phyloP scores from a whole-genome alignment of 805 yeast species.

The Cyberlindnera nakhonratchasimensis region DNA sequence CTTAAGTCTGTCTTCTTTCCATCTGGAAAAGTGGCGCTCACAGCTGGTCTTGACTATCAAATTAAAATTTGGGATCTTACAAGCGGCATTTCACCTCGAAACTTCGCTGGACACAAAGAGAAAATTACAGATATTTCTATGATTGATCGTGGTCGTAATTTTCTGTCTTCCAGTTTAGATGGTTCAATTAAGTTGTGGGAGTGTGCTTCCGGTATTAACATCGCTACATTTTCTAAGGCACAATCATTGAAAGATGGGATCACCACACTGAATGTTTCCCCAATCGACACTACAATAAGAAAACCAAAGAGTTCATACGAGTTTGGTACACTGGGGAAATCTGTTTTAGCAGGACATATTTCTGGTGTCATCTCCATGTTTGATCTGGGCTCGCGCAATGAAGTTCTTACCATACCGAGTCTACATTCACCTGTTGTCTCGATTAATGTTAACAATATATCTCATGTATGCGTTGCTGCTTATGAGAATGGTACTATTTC shows the following conservation, averaged over 20 bases:
- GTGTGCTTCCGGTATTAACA: constrained; percentile 49
- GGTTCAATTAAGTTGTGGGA: constrained; percentile 67
- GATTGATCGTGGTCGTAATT: constrained; percentile 65
- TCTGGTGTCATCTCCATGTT: constrained; percentile 38
- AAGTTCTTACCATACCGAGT: constrained; percentile 27
- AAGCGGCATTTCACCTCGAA: constrained; percentile 47
- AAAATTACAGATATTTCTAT: constrained; percentile 47
- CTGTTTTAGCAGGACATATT: constrained; percentile 40
- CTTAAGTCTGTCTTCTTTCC: constrained; percentile 52
- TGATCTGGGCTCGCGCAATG: constrained; percentile 33
- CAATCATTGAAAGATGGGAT: constrained; percentile 36
- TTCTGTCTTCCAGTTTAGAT: constrained; percentile 52
- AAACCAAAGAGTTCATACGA: constrained; percentile 37
- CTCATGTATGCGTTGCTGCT: constrained; percentile 28
- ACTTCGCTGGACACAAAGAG: constrained; percentile 46
- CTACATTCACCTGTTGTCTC: constrained; percentile 20
- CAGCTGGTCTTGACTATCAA: constrained; percentile 56
- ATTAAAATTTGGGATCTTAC: constrained; percentile 58
- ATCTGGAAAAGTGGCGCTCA: constrained; percentile 55
- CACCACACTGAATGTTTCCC: constrained; percentile 23
- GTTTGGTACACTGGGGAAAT: constrained; percentile 46
- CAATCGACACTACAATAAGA: neutral
- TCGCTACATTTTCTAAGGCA: constrained; percentile 39
- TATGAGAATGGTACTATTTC: constrained; percentile 35
- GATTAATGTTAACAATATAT: neutral